phyloP scores from a whole-genome alignment of 768 basidiomycete species.

The Boletus eberwhitei region DNA sequence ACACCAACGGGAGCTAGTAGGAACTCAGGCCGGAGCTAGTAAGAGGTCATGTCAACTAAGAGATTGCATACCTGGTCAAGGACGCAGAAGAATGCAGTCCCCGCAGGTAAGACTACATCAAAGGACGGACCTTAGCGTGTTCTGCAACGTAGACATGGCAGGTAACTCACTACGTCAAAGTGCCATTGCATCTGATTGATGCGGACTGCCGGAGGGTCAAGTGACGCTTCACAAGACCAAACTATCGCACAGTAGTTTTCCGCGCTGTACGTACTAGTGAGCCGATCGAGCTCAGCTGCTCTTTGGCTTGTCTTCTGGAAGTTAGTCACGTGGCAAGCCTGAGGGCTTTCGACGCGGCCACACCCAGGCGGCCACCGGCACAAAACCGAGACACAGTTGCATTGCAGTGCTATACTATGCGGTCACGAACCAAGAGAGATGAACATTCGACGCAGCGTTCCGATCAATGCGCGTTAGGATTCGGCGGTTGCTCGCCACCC shows the following conservation, averaged over 20 bases:
- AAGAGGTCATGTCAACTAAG: too few relatives aligned
- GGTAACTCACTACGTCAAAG: background rate
- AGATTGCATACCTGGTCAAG: conserved; percentile 40
- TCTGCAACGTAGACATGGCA: background rate
- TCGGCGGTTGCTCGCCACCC: background rate
- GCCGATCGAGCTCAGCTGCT: background rate
- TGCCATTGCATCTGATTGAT: background rate
- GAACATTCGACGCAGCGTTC: background rate
- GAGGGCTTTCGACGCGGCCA: background rate
- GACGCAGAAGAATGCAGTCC: conserved; percentile 55
- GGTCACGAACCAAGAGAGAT: background rate
- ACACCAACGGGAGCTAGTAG: conserved; percentile 35
- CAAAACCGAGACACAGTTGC: too few relatives aligned
- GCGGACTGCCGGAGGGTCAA: background rate
- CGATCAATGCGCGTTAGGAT: background rate
- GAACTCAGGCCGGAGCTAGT: conserved; percentile 2
- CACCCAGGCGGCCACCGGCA: background rate
- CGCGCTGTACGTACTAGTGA: background rate
- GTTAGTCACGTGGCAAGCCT: background rate
- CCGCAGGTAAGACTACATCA: conserved; percentile 49
- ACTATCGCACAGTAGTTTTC: background rate
- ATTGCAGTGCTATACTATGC: background rate
- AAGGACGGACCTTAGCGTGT: background rate
- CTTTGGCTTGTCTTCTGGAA: background rate
- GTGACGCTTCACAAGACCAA: background rate